Conservation (phyloP, 1,139 yeast genomes). For the Magnusiomyces suaveolens region DNA sequence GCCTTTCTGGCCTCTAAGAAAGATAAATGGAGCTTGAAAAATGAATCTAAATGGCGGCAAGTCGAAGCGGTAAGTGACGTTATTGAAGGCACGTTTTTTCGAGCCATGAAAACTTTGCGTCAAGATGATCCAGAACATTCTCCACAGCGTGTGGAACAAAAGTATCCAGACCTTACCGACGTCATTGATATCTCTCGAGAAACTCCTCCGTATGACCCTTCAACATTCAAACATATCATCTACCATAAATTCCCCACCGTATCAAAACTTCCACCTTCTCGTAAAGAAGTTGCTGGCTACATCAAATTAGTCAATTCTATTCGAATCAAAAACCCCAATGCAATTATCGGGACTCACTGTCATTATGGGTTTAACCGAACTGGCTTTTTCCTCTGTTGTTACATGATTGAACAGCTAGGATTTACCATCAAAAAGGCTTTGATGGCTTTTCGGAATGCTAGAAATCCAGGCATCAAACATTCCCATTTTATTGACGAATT, state of each 20-base stretch:
- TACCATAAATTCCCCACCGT: slow-evolving; percentile 72
- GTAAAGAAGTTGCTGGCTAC: slow-evolving; percentile 48
- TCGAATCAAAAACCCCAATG: slow-evolving; percentile 18
- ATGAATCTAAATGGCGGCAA: slow-evolving; percentile 61
- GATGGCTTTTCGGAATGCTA: slow-evolving; percentile 47
- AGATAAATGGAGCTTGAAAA: slow-evolving; percentile 69
- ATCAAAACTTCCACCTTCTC: slow-evolving; percentile 66
- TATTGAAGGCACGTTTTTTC: slow-evolving; percentile 42
- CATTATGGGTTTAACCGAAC: slow-evolving; percentile 78
- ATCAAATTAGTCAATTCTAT: slow-evolving; percentile 46
- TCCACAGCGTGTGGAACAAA: slow-evolving; percentile 44
- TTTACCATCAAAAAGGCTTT: slow-evolving; percentile 59
- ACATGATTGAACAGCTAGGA: slow-evolving; percentile 50
- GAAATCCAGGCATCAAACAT: slow-evolving; percentile 68
- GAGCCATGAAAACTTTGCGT: slow-evolving; percentile 69
- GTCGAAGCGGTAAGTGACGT: slow-evolving; percentile 40
- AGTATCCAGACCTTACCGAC: slow-evolving; percentile 44
- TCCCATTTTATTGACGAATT: slow-evolving; percentile 69
- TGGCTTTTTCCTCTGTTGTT: slow-evolving; percentile 64
- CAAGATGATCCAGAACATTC: slow-evolving; percentile 56
- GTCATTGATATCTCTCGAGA: slow-evolving; percentile 69
- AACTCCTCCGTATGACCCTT: slow-evolving; percentile 64
- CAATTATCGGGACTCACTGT: slow-evolving; percentile 55
- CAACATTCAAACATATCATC: slow-evolving; percentile 41
- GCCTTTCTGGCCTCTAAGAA: slow-evolving; percentile 44